Base-by-base conservation (phyloP, 768 basidiomycete genomes). In the Artomyces pyxidatus region DNA sequence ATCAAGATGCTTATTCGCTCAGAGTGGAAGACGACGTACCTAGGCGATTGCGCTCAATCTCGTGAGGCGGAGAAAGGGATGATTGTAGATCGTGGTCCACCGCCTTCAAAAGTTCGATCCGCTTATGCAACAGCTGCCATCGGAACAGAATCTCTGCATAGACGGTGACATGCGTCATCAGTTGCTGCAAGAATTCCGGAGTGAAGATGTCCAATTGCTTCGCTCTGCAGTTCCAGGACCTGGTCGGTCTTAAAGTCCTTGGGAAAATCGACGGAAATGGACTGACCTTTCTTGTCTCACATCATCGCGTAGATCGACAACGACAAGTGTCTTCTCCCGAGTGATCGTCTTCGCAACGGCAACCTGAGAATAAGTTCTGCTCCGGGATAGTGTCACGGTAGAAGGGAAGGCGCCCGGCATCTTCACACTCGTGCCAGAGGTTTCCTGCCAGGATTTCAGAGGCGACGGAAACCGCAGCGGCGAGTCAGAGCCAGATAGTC, bases 111-210 rank as follows among this genome's bases (percentile, higher is more conserved):
- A 92, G 71, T 54, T 89, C 87, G 16, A 82, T 65, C 3, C 89
- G 77, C 60, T 88, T 85, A 35, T 79, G 72, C 56, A 76, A 68
- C 45, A 89, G 62, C 53, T 78, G 68, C 91, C 90, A 93, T 38
- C 81, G 68, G 54, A 80, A 78, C 21, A 93, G 68, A 53, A 85
- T 67, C 48, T 92, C 87, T 6, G 85, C 84, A 59, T 92, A 93
- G 1, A 73, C 71, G 37, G 80, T 65, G 19, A 91, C 70, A 61
- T 92, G 87, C 7, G 61, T 65, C 19, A 70, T 60, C 29, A 74
- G 53, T 48, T 73, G 75, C 19, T 68, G 64, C 19, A 78, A 69
- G 45, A 76, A 59, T 8, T 65, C 57, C 3, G 61, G 54, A 27
- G 71, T 61, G 39, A 77, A 48, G 8, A 48, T 14, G 23, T 48